These are phyloP conservation scores for Kregervanrija delftensis DNA, from an alignment of 805 yeast species.

Conservation along the genomic window DNA sequence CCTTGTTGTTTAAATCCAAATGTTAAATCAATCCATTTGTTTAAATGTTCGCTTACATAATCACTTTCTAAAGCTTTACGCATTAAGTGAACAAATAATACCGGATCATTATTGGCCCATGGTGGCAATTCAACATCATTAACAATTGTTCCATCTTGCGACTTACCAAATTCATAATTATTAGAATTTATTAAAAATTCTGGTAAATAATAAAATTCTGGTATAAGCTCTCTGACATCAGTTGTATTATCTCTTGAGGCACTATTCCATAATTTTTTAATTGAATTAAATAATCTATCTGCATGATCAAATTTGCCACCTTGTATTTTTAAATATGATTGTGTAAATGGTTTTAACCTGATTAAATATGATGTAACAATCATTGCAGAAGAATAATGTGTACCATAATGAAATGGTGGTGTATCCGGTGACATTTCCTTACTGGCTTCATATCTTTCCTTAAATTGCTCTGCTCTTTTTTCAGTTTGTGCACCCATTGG, in stretches of 20 bases:
- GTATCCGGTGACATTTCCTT: slow-evolving; percentile 43
- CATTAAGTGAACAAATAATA: slow-evolving; percentile 64
- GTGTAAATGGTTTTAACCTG: slow-evolving; percentile 73
- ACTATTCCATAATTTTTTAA: slow-evolving; percentile 75
- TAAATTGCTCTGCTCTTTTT: slow-evolving; percentile 53
- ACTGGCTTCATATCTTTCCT: slow-evolving; percentile 67
- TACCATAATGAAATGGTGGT: slow-evolving; percentile 87
- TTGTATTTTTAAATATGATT: slow-evolving; percentile 69
- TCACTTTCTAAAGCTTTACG: slow-evolving; percentile 81
- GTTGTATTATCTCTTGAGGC: slow-evolving; percentile 76
- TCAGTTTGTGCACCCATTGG: slow-evolving; percentile 88
- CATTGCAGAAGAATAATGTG: slow-evolving; percentile 93
- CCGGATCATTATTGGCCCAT: slow-evolving; percentile 80
- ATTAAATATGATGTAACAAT: slow-evolving; percentile 78
- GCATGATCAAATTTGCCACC: slow-evolving; percentile 90
- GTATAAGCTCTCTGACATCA: slow-evolving; percentile 81
- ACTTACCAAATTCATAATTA: slow-evolving; percentile 59
- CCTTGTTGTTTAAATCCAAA: slow-evolving; percentile 83
- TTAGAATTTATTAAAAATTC: slow-evolving; percentile 68
- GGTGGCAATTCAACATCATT: slow-evolving; percentile 67
- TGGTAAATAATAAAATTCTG: slow-evolving; percentile 79
- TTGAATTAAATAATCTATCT: slow-evolving; percentile 69
- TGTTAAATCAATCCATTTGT: slow-evolving; percentile 79
- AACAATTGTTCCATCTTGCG: slow-evolving; percentile 53
- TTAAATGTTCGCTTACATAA: slow-evolving; percentile 68